Conservation (phyloP, 805 yeast genomes). For the Grigorovia jiainica region DNA sequence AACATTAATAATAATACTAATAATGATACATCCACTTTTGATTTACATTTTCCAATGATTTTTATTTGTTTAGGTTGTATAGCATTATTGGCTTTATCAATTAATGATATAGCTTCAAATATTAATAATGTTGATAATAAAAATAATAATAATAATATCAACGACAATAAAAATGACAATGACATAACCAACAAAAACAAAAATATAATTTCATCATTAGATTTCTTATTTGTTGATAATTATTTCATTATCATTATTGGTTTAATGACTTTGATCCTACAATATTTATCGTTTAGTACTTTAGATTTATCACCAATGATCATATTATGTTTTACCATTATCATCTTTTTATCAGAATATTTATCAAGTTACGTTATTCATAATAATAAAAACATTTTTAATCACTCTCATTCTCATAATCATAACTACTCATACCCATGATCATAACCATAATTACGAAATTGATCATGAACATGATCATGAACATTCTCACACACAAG, state of each 20-base stretch:
- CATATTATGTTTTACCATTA: constrained; percentile 7
- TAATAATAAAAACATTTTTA: too few species aligned
- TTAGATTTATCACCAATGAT: constrained; percentile 7
- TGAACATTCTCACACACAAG: constrained; percentile 6
- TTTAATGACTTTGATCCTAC: constrained; percentile 26
- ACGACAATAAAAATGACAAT: too few species aligned
- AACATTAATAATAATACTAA: not conserved
- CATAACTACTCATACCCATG: not conserved
- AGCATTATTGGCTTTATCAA: constrained; percentile 17
- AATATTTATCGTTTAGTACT: constrained; percentile 28
- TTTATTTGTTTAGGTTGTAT: constrained; percentile 26
- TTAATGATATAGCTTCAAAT: constrained; percentile 16
- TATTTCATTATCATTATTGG: constrained; percentile 22
- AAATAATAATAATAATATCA: constrained; percentile 1
- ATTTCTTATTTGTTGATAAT: constrained; percentile 8
- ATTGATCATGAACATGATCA: constrained; percentile 10
- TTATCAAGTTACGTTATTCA: constrained; percentile 1
- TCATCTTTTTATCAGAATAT: constrained; percentile 13
- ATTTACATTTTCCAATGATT: constrained; percentile 22
- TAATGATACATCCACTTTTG: not conserved
- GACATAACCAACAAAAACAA: too few species aligned
- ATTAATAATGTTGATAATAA: not conserved
- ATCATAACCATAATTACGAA: constrained; percentile 1
- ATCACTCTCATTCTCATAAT: not conserved
- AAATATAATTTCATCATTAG: not conserved